These are phyloP conservation scores for Sinapis alba DNA, from an alignment of 441 rosid species.

Conservation along the genomic window DNA sequence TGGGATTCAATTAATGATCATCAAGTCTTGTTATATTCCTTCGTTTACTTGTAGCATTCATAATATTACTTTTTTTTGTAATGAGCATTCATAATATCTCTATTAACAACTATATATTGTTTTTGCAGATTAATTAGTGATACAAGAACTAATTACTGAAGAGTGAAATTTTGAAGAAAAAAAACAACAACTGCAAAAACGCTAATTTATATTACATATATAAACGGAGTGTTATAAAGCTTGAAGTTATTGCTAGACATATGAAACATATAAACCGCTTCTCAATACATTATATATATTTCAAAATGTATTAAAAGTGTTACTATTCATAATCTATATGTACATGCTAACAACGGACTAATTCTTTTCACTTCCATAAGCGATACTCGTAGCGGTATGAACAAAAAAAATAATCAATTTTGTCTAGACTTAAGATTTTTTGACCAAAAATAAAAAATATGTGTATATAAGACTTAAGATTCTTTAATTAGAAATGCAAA, in stretches of 20 bases:
- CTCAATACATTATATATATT: neutral
- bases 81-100: neutral
- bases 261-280: neutral
- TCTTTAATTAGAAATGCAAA: neutral
- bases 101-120: neutral
- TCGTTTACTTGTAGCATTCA: neutral
- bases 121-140: neutral
- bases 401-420: neutral
- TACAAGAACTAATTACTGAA: neutral
- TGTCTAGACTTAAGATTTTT: neutral
- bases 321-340: neutral
- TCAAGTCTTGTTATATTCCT: neutral
- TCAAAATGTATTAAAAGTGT: neutral
- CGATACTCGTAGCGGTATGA: neutral
- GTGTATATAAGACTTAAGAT: too few relatives aligned
- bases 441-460: too few relatives aligned
- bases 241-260: neutral
- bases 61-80: too few relatives aligned
- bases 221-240: neutral
- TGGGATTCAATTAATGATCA: neutral
- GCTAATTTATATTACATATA: neutral
- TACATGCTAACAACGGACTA: neutral
- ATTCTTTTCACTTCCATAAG: neutral
- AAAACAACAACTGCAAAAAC: neutral
- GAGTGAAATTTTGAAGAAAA: neutral